phyloP scores from a whole-genome alignment of 2,329 filamentous ascomycete genomes.

The Talaromyces sp. region DNA sequence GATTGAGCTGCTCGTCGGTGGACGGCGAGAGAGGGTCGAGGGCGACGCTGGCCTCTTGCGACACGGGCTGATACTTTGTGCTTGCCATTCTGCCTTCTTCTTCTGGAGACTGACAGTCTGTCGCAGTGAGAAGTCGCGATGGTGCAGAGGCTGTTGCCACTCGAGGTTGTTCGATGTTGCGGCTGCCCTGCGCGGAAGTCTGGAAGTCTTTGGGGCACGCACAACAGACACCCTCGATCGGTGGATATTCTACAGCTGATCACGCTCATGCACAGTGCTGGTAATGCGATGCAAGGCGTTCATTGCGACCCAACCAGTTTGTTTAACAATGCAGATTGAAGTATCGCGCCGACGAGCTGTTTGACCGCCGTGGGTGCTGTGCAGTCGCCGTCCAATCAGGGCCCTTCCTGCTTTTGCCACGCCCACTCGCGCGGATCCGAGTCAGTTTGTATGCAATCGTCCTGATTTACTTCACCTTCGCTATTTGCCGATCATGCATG shows the following conservation, averaged over 20 bases:
- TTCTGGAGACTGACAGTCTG: background rate
- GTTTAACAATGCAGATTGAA: background rate
- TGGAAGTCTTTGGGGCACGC: background rate
- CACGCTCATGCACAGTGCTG: background rate
- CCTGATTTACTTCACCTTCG: no score
- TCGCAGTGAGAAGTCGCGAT: background rate
- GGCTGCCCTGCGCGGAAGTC: background rate
- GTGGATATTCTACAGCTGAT: background rate
- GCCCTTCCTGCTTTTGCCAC: background rate
- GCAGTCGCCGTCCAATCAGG: background rate
- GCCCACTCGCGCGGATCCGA: background rate
- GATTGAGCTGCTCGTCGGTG: background rate
- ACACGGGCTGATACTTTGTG: conserved; percentile 9
- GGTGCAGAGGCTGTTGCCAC: background rate
- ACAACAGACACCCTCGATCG: background rate
- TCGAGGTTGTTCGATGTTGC: background rate
- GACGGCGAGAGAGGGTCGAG: background rate
- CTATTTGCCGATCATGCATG: no score
- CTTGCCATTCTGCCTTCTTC: conserved; percentile 2
- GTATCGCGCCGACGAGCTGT: background rate
- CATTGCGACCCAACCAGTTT: background rate
- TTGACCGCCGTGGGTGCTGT: background rate
- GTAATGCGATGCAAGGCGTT: background rate
- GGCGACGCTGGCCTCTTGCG: background rate
- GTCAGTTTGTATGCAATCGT: background rate